Conservation (phyloP, 345 rosid genomes). For the rapeseed (Brassica napus) region DNA sequence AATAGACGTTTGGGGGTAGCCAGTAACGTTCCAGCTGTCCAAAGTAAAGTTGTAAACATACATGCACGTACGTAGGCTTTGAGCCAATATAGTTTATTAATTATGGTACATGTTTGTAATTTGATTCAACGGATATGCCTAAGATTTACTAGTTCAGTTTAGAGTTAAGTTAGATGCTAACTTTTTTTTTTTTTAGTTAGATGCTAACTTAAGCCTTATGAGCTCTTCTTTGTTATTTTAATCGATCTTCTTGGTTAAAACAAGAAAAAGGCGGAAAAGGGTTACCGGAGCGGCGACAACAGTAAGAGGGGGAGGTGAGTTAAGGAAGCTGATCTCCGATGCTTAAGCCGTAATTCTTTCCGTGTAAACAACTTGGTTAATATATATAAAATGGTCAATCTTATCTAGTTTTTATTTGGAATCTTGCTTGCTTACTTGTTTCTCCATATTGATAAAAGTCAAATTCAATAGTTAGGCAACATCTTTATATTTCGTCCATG, state of each 20-base stretch:
- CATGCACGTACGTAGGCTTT: slow-evolving; percentile 17
- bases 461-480: slow-evolving; percentile 32
- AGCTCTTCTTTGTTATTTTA: slow-evolving; percentile 9
- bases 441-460: slow-evolving; percentile 17
- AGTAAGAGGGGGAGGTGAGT: slow-evolving; percentile 13
- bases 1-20: neutral
- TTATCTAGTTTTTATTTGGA: slow-evolving; percentile 12
- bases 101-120: neutral
- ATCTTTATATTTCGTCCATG: neutral
- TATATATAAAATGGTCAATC: neutral
- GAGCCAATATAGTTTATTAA: neutral
- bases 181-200: neutral
- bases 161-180: neutral
- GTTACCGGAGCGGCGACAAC: slow-evolving; percentile 30
- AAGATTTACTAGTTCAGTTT: neutral
- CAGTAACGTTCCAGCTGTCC: neutral
- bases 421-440: slow-evolving; percentile 33
- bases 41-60: neutral
- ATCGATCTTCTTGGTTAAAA: neutral
- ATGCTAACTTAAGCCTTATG: slow-evolving; percentile 8
- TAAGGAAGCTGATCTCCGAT: slow-evolving; percentile 4
- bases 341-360: slow-evolving; percentile 31
- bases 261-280: neutral
- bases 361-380: neutral
- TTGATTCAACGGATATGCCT: slow-evolving; percentile 22